Evolutionary conservation across 148 eudicot genomes (phyloP).

Genomic region (Gaultheria prostrata): DNA sequence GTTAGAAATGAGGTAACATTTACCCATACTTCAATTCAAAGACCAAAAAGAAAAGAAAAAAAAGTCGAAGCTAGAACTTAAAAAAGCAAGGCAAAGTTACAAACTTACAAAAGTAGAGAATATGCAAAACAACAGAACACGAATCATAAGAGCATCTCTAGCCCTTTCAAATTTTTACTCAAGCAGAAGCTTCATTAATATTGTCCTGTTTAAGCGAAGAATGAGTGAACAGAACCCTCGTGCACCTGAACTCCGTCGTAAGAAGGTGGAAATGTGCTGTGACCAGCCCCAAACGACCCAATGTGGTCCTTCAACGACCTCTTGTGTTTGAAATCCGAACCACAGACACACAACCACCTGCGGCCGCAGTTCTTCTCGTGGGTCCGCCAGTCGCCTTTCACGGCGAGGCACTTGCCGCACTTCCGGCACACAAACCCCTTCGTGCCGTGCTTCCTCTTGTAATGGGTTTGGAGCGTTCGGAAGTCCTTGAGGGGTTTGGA

Average conservation of each 20-base stretch:
- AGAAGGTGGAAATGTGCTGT: conserved; percentile 39
- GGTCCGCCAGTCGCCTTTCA: conserved; percentile 92
- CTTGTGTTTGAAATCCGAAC: conserved; percentile 89
- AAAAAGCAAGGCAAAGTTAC: neutral
- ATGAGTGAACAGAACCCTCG: neutral
- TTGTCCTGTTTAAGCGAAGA: too few relatives aligned
- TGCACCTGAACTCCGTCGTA: conserved; percentile 21
- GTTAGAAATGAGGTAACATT: neutral
- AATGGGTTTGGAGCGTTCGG: conserved; percentile 77
- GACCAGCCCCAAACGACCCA: conserved; percentile 60
- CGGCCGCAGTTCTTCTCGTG: conserved; percentile 95
- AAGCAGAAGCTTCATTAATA: too few relatives aligned
- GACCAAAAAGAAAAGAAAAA: neutral
- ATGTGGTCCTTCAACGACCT: conserved; percentile 80
- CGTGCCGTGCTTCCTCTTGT: conserved; percentile 77
- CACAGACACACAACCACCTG: conserved; percentile 82
- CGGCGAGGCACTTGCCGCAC: conserved; percentile 69
- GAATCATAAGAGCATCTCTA: too few relatives aligned
- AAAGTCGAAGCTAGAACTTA: too few relatives aligned
- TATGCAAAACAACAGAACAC: too few relatives aligned
- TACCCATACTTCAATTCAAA: neutral
- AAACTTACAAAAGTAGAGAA: too few relatives aligned
- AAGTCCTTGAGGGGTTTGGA: conserved; percentile 79
- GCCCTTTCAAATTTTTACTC: too few relatives aligned
- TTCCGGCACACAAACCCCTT: conserved; percentile 59